Evolutionary conservation across 495 filamentous ascomycete species (phyloP), one percentile per base, ranked within the genome.

Genomic region (Cenococcum geophilum): DNA sequence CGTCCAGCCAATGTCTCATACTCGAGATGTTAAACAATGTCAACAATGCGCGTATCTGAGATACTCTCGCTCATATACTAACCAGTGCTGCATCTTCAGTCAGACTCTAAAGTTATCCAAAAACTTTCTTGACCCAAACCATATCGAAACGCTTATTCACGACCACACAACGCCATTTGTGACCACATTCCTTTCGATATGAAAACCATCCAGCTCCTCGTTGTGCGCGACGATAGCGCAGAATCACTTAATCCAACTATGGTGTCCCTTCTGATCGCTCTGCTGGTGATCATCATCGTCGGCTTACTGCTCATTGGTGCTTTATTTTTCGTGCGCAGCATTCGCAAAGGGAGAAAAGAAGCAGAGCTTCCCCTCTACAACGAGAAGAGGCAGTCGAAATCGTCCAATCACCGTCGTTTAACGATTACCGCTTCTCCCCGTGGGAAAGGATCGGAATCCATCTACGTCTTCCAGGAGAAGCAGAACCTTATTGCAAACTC

Each of bases 401-500:
- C 57, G 14, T 71, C 63, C 20, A 80, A 82, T 69, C 79, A 86
- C 63, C 89, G 87, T 62, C 84, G 88, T 66, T 73, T 87, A 18
- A 89, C 82, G 2, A 83, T 89, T 65, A 81, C 78, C 18, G 75
- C 83, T 10, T 72, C 75, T 0, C 80, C 81, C 5, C 71, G 66
- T 56, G 77, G 61, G 37, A 77, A 78, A 48, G 81, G 81, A 55
- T 75, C 78, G 35, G 85, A 87, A 35, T 89, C 86, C 61, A 79
- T 89, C 59, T 77, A 87, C 54, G 82, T 92, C 60, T 86, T 86
- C 70, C 84, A 87, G 65, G 87, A 90, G 72, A 83, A 89, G 73
- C 77, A 79, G 61, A 80, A 82, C 56, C 82, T 95, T 66, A 83
- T 93, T 61, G 80, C 83, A 47, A 86, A 86, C 72, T 87, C 89